phyloP scores from a whole-genome alignment of 2,329 filamentous ascomycete genomes.

The Verticillium tricorpus region DNA sequence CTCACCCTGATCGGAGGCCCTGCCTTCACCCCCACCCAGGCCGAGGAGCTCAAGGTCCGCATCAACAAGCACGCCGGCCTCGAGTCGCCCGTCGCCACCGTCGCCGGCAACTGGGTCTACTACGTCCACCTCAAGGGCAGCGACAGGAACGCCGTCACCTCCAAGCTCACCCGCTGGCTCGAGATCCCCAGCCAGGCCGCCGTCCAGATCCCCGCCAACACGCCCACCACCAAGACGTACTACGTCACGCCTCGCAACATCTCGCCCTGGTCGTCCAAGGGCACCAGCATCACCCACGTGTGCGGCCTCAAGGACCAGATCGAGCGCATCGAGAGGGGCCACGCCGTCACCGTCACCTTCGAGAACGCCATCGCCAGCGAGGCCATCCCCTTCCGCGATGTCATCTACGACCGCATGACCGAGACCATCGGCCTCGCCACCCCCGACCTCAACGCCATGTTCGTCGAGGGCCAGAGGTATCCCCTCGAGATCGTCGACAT shows the following conservation, averaged over 20 bases:
- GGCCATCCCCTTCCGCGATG: slow-evolving; percentile 57
- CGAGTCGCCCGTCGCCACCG: slow-evolving; percentile 27
- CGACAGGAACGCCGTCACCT: slow-evolving; percentile 37
- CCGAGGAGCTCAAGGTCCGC: slow-evolving; percentile 38
- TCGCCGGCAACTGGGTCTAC: slow-evolving; percentile 57
- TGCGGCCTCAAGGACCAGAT: slow-evolving; percentile 71
- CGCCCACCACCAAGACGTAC: slow-evolving; percentile 29
- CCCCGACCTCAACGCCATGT: slow-evolving; percentile 72
- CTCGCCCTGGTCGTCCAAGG: slow-evolving; percentile 96
- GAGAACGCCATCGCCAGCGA: slow-evolving; percentile 40
- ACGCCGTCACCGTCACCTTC: slow-evolving; percentile 67
- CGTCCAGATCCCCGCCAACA: slow-evolving; percentile 42
- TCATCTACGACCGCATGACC: slow-evolving; percentile 92
- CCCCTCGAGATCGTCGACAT: slow-evolving; percentile 74
- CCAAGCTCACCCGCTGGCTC: slow-evolving; percentile 29
- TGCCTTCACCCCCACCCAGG: slow-evolving; percentile 44
- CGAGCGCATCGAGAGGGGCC: slow-evolving; percentile 80
- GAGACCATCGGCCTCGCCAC: slow-evolving; percentile 66
- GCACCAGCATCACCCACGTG: slow-evolving; percentile 88
- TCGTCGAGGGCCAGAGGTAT: slow-evolving; percentile 59
- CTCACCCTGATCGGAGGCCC: slow-evolving; percentile 34
- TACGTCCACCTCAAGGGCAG: slow-evolving; percentile 57
- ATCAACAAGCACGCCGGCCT: slow-evolving; percentile 33
- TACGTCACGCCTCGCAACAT: slow-evolving; percentile 81
- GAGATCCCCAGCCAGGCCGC: slow-evolving; percentile 37